Percentiles rank a stretch among this genome's conserved stretches.
Conservation (phyloP, 2,329 filamentous ascomycete genomes). For the Amesomyces nigricolor region DNA sequence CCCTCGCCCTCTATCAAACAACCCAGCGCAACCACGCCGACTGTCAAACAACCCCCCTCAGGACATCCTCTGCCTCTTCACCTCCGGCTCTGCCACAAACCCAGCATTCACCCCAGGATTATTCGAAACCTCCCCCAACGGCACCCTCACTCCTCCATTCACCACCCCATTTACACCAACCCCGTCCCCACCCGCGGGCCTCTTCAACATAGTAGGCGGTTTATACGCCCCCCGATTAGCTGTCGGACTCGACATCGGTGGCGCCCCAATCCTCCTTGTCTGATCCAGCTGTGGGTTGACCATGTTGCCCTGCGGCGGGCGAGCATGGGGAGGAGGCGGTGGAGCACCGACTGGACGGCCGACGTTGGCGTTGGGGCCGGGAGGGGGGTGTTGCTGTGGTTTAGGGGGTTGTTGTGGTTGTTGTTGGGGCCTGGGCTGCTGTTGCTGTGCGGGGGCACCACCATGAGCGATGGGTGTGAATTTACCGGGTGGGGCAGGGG, state of each 20-base stretch:
- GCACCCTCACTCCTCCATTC: constrained; percentile 31
- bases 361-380: neutral
- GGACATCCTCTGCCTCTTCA: constrained; percentile 47
- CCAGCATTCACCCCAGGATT: constrained; percentile 31
- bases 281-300: constrained; percentile 51
- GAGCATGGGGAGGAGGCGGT: neutral
- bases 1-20: neutral
- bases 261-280: constrained; percentile 54
- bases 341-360: constrained; percentile 5
- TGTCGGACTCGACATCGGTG: constrained; percentile 50
- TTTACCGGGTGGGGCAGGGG: neutral
- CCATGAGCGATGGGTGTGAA: neutral
- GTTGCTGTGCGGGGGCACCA: too few species aligned
- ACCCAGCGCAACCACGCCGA: neutral
- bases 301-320: constrained; percentile 31
- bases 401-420: neutral
- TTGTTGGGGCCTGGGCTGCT: neutral
- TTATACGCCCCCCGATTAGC: constrained; percentile 54
- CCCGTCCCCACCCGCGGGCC: constrained; percentile 30
- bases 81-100: constrained; percentile 33
- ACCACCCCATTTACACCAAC: constrained; percentile 12
- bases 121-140: constrained; percentile 46
- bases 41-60: neutral
- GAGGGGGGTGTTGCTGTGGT: constrained; percentile 25
- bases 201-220: constrained; percentile 54